These are phyloP conservation scores for Globisporangium recalcitrans DNA, from an alignment of 352 stramenopile species.

Conservation along the genomic window DNA sequence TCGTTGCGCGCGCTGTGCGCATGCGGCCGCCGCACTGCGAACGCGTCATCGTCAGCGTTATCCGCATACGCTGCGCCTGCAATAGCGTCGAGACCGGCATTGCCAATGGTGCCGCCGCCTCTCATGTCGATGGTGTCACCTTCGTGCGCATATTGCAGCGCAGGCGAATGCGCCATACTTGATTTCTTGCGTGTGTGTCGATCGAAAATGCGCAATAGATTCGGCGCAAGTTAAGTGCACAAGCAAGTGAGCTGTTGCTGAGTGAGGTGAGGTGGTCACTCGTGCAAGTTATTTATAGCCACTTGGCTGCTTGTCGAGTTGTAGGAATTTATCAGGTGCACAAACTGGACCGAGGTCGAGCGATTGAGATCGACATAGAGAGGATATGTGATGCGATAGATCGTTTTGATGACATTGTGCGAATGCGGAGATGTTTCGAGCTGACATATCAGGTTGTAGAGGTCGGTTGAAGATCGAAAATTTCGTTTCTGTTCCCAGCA, in stretches of 20 bases:
- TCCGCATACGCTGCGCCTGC: not conserved
- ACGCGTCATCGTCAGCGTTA: not conserved
- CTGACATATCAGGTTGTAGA: not conserved
- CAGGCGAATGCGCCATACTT: not conserved
- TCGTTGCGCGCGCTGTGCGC: slow-evolving; percentile 30
- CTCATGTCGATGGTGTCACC: not conserved
- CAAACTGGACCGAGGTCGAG: not conserved
- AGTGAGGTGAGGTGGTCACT: slow-evolving; percentile 2
- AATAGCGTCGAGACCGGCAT: not conserved
- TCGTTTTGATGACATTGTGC: too few relatives aligned
- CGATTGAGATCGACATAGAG: not conserved
- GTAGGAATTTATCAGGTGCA: not conserved
- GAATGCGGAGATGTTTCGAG: too few relatives aligned
- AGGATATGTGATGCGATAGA: not conserved
- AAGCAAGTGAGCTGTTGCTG: not conserved
- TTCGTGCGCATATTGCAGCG: not conserved
- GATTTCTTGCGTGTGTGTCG: slow-evolving; percentile 7
- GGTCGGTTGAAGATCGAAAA: not conserved
- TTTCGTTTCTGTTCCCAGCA: not conserved
- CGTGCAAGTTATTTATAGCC: not conserved
- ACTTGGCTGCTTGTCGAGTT: not conserved
- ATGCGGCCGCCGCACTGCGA: slow-evolving; percentile 2
- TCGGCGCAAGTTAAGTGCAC: slow-evolving; percentile 1
- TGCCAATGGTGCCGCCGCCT: not conserved
- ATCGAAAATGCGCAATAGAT: slow-evolving; percentile 8